Percentiles rank a stretch among this genome's conserved stretches.
These are phyloP conservation scores for Fistulina hepatica DNA, from an alignment of 1,284 basidiomycete genomes.

Conservation along the genomic window DNA sequence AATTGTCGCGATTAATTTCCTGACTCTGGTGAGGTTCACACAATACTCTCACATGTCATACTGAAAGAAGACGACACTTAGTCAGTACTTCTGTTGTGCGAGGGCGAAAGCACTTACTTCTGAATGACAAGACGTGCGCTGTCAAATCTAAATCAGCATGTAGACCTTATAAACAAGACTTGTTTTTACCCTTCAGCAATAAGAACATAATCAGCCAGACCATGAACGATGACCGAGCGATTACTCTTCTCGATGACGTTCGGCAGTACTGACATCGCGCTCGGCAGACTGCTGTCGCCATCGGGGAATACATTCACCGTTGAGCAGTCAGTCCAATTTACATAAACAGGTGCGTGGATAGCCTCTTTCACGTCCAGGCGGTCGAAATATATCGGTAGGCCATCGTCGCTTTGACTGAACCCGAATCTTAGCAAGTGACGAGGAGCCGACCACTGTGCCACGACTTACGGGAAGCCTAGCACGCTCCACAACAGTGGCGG, in stretches of 20 bases:
- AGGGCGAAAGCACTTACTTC: constrained; percentile 36
- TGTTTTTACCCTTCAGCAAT: constrained; percentile 59
- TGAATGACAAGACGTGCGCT: constrained; percentile 55
- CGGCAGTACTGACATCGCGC: constrained; percentile 53
- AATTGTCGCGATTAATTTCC: constrained; percentile 1
- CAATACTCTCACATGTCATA: constrained; percentile 51
- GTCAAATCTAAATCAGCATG: not conserved
- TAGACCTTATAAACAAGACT: constrained; percentile 1
- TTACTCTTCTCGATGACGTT: constrained; percentile 67
- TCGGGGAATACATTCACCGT: constrained; percentile 47
- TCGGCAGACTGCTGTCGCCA: constrained; percentile 50
- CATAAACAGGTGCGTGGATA: constrained; percentile 57
- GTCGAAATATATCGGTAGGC: constrained; percentile 54
- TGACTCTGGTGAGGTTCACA: not conserved
- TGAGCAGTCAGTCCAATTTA: constrained; percentile 56
- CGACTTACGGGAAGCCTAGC: constrained; percentile 58
- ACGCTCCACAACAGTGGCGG: constrained; percentile 57
- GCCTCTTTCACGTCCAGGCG: constrained; percentile 57
- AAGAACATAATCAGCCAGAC: constrained; percentile 58
- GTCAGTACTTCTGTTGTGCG: not conserved
- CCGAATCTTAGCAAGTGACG: not conserved
- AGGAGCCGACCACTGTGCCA: not conserved
- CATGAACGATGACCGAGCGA: constrained; percentile 60
- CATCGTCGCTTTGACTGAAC: constrained; percentile 18
- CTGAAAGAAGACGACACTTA: constrained; percentile 22